Base-by-base conservation (phyloP, 1,139 yeast genomes). In the Blastobotrys buckinghamii region DNA sequence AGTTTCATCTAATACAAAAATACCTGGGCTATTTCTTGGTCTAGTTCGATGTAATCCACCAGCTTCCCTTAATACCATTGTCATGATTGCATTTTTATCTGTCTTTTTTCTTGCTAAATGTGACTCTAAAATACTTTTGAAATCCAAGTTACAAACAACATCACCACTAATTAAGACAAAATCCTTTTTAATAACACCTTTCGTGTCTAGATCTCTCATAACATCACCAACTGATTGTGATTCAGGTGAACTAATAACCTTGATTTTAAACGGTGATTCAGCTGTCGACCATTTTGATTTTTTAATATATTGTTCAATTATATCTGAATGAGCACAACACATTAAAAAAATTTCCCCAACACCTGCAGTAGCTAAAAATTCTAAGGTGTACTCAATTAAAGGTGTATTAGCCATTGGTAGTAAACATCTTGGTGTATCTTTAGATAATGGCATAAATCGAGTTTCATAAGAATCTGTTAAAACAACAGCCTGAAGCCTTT, bases 211-310 rank as follows among this genome's bases (percentile, higher is more conserved):
- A 64, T 90, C 97, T 65, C 98, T 78, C 95, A 92, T 84, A 29
- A 95, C 95, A 70, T 92, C 98, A 55, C 98, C 98, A 6, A 90
- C 95, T 17, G 96, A 86, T 64, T 90, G 74, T 15, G 94, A 82
- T 64, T 90, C 97, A 40, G 89, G 79, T n/a, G 95, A 79, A 74
- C 86, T 78, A 47, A 92, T 77, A 2, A 94, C 83, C 45, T 80
- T 79, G 41, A 92, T 75, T 50, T 78, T 76, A 67, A 92, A 90
- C 1, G 97, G 96, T 2, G 95, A 78, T 61, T 81, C 79, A 2
- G 82, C 73, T 19, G 71, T 61, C 43, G 73, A 76, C 97, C 97
- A 92, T 65, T 84, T 85, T 29, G 95, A 84, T n/a, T 59, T 56
- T 56, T 82, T 87, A 49, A 92, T 81, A 64, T 94, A 92, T 39